Evolutionary conservation across 257 asterid species (phyloP).

Genomic region (Jacaranda mimosifolia): DNA sequence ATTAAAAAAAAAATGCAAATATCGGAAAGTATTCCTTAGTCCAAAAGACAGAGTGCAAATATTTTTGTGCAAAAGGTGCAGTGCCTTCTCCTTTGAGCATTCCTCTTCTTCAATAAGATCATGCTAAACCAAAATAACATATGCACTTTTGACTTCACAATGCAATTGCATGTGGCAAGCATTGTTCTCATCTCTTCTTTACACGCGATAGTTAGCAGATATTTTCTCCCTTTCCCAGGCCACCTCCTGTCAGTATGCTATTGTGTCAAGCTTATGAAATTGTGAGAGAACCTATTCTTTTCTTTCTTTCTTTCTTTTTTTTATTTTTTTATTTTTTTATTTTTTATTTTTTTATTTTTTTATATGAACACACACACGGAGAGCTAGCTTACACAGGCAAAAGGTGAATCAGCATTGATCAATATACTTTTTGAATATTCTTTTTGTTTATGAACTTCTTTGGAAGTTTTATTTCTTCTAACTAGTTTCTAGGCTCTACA

Average conservation of each 20-base stretch:
- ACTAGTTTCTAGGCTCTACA: no score
- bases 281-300: neutral
- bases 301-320: neutral
- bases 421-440: neutral
- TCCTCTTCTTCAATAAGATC: neutral
- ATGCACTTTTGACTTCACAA: constrained; percentile 4
- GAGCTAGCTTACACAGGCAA: neutral
- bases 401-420: neutral
- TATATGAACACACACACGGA: no score
- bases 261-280: neutral
- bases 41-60: neutral
- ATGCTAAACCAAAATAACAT: neutral
- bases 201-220: neutral
- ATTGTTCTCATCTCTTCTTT: neutral
- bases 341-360: no score
- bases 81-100: neutral
- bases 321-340: neutral
- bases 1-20: neutral
- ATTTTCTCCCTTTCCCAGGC: neutral
- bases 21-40: neutral
- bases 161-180: neutral
- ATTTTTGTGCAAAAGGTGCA: neutral
- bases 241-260: neutral
- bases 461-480: neutral
- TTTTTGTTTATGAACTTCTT: neutral